Base-by-base conservation (phyloP, 164 flowering plant species). In the Dillenia turbinata region DNA sequence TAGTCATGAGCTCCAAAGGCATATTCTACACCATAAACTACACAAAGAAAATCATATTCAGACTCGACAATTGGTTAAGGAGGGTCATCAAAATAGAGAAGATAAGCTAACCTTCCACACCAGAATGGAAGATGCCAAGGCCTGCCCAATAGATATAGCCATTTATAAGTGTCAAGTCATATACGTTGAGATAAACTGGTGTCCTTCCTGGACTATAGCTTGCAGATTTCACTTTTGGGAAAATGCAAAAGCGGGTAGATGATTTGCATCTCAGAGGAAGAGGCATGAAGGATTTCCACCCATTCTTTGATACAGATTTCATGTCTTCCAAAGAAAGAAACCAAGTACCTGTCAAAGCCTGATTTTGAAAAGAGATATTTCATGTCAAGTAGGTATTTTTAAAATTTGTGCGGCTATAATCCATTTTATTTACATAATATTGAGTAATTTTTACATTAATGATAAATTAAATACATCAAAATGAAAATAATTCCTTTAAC, bases 181-280 rank as follows among this genome's bases (percentile, higher is more conserved):
- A 81, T 45, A 81, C 82, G 67, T 81, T 81, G 26, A 81, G 74
- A 64, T 76, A 79, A 52, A 81, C 81, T 11, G 83, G 82, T n/a
- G 91, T 57, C 52, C 63, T 77, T 22, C 89, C 89, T 26, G 87
- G 82, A 73, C 76, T 82, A 62, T 64, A 71, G 63, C 74, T 64
- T 49, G 81, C 77, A 15, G 95, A 77, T 64, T 85, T 87, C 52
- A 76, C 79, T 72, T 87, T 89, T 2, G 92, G 75, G 73, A 93
- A 84, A 61, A 90, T 54, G 75, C 91, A 82, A 69, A 90, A 90
- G 43, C 84, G 82, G 13, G 85, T 68, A 19, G 84, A 81, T 17
- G 96, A 81, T 69, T 90, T 87, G 51, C 76, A 78, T 65, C 75
- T 79, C 64, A 84, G 65, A 54, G 74, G 83, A 59, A 78, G 68